Evolutionary conservation across 257 asterid species (phyloP), one percentile per base, ranked within the genome.

Genomic region (Nicotiana benthamiana): DNA sequence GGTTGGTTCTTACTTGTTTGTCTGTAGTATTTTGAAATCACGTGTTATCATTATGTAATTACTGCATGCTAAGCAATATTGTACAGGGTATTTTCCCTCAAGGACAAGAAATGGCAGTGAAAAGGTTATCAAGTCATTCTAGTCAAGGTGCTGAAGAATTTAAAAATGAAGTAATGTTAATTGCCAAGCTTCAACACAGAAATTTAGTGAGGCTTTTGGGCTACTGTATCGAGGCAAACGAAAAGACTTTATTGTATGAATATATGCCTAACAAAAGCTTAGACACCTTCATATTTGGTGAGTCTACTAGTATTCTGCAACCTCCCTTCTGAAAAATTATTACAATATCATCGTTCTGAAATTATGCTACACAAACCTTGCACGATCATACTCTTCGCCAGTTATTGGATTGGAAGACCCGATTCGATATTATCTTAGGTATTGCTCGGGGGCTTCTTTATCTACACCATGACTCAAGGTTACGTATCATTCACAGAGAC

Each of bases 141-240:
- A 83, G 64, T 4, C 88, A 85, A 76, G 88, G 88, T 9, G 53
- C 64, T 17, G 74, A 80, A 34, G 86, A 85, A 57, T 85, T 85
- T 26, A 53, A 36, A 6, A 36, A 36, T 6, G 43, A 36, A 36
- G 10, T 36, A 36, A 36, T 36, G 43, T 36, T 36, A 36, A 36
- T 36, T 6, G 43, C 43, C 43, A 34, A 34, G 9, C 43, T 36
- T 36, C 43, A 36, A 36, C 43, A 36, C 43, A 36, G 43, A 36
- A 36, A 36, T 36, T 1, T 36, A 6, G 43, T 36, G 0, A 36
- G 43, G 43, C 43, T 6, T 36, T 36, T 36, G 9, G 43, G 43
- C 43, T 36, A 36, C 43, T 36, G 43, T 0, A 36, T 36, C 43
- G 43, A 6, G 43, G 43, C 10, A 7, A 7, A 36, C 2, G 43